Percentiles rank a stretch among this genome's conserved stretches.
Evolutionary conservation across 805 yeast genomes (phyloP).

Genomic region (Saccharomyces cerevisiae): DNA sequence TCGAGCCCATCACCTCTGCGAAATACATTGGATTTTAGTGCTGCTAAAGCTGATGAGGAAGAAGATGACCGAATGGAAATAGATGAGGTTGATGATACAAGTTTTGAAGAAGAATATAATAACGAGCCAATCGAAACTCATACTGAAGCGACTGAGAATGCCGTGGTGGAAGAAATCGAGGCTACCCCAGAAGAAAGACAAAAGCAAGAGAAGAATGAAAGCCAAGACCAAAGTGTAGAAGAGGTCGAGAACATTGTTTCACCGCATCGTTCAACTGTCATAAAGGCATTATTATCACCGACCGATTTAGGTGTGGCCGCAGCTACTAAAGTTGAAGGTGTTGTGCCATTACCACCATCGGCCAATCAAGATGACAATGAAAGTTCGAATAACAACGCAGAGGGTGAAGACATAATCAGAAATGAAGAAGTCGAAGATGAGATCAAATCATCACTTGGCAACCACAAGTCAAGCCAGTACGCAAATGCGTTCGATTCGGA

Average conservation of each 20-base stretch:
- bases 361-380: neutral
- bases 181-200: neutral
- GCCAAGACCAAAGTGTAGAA: neutral
- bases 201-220: conserved; percentile 1
- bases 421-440: neutral
- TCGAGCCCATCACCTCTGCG: conserved; percentile 13
- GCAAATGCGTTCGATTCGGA: neutral
- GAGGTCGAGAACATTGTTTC: conserved; percentile 5
- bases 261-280: conserved; percentile 6
- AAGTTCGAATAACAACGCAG: neutral
- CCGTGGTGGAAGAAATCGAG: neutral
- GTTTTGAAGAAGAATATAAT: neutral
- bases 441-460: neutral
- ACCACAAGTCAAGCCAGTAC: neutral
- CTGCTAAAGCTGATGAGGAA: conserved; percentile 7
- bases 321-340: conserved; percentile 18
- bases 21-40: conserved; percentile 6
- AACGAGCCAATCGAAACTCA: neutral
- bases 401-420: neutral
- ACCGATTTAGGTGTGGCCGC: conserved; percentile 26
- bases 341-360: conserved; percentile 2
- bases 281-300: conserved; percentile 23
- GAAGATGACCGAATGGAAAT: conserved; percentile 1
- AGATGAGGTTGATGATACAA: neutral
- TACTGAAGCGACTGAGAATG: neutral